These are phyloP conservation scores for Aspergillus tanneri DNA, from an alignment of 2,329 filamentous ascomycete species.

Conservation along the genomic window DNA sequence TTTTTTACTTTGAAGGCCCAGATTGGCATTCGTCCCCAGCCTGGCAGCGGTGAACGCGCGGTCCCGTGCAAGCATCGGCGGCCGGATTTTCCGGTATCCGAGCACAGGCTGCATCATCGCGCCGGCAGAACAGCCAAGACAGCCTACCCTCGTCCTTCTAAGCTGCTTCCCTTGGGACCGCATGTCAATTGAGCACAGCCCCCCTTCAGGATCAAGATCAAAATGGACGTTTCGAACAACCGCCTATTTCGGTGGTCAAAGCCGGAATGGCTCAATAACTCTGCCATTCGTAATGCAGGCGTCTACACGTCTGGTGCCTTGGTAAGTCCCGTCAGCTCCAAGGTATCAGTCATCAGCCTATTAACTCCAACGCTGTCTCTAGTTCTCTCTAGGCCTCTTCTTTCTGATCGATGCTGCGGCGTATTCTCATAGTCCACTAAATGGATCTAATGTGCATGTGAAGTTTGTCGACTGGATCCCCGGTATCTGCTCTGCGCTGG, in stretches of 20 bases:
- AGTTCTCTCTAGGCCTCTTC: constrained; percentile 71
- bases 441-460: constrained; percentile 62
- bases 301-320: constrained; percentile 66
- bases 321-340: constrained; percentile 46
- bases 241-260: constrained; percentile 67
- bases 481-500: constrained; percentile 66
- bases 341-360: background rate
- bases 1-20: no score
- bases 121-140: no score
- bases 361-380: background rate
- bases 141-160: no score
- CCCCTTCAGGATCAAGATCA: no score
- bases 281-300: constrained; percentile 62
- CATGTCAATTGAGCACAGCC: no score
- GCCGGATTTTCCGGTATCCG: no score
- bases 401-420: constrained; percentile 66
- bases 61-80: no score
- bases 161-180: no score
- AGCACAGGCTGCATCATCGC: no score
- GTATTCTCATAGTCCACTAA: constrained; percentile 61
- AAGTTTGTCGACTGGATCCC: constrained; percentile 73
- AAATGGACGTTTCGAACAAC: constrained; percentile 49
- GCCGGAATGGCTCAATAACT: constrained; percentile 66
- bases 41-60: no score
- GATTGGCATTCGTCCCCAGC: no score